Percentiles rank a stretch among this genome's conserved stretches.
Conservation (phyloP, 2,329 filamentous ascomycete species). For the Didymella glomerata region DNA sequence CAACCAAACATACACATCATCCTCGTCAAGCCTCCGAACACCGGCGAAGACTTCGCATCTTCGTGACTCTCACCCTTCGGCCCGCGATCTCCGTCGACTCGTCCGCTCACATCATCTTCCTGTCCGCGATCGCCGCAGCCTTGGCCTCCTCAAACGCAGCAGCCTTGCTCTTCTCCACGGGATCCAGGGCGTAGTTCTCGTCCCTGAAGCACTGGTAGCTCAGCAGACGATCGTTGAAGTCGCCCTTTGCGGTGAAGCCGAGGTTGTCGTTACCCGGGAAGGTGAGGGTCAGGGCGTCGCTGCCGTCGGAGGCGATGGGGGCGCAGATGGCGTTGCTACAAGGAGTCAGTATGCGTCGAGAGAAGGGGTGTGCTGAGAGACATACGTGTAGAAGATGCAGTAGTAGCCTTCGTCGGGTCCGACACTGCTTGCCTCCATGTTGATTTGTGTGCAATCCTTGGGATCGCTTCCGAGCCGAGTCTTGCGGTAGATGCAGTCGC, state of each 20-base stretch:
- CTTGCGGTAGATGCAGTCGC: conserved; percentile 27
- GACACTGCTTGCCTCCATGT: conserved; percentile 29
- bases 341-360: background rate
- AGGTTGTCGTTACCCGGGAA: conserved; percentile 32
- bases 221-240: conserved; percentile 32
- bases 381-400: conserved; percentile 44
- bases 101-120: background rate
- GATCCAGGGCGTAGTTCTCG: background rate
- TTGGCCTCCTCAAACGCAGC: background rate
- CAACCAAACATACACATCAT: too few relatives aligned
- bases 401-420: conserved; percentile 35
- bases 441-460: conserved; percentile 28
- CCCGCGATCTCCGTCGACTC: too few relatives aligned
- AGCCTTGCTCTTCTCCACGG: background rate
- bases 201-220: background rate
- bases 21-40: too few relatives aligned
- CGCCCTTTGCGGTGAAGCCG: conserved; percentile 22
- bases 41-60: too few relatives aligned
- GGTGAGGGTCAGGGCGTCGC: conserved; percentile 19
- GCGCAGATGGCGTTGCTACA: conserved; percentile 31
- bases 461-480: conserved; percentile 26
- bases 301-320: conserved; percentile 18
- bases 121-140: background rate
- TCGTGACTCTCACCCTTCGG: too few relatives aligned
- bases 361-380: background rate